Conservation (phyloP, 495 filamentous ascomycete genomes). For the Hypoxylon intermedium region DNA sequence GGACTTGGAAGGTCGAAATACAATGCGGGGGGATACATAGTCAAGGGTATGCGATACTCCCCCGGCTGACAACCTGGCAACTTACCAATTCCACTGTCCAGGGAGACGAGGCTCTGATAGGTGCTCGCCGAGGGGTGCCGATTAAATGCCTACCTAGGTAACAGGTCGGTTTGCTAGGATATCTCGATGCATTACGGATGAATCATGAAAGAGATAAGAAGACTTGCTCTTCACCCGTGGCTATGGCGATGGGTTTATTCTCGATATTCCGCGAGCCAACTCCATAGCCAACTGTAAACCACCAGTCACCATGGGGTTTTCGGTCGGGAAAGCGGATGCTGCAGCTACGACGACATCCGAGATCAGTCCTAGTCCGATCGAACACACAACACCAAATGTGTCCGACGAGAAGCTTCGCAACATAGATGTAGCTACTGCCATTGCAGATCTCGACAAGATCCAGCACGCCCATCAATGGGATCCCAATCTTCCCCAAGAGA, state of each 20-base stretch:
- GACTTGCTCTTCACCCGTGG: constrained; percentile 10
- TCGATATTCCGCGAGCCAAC: not conserved
- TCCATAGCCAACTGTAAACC: constrained; percentile 1
- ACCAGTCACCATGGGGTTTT: constrained; percentile 25
- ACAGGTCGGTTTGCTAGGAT: too few relatives aligned
- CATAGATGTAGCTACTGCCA: constrained; percentile 31
- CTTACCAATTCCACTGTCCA: constrained; percentile 8
- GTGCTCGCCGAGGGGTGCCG: constrained; percentile 9
- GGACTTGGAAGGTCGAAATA: constrained; percentile 32
- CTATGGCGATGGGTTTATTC: constrained; percentile 9
- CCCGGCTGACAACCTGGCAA: constrained; percentile 10
- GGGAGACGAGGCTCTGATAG: constrained; percentile 19
- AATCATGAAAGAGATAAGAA: constrained; percentile 38
- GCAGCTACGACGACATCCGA: constrained; percentile 17
- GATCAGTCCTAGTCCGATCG: constrained; percentile 15
- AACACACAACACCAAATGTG: constrained; percentile 12
- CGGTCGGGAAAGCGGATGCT: constrained; percentile 13
- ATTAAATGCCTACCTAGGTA: not conserved
- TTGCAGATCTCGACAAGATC: constrained; percentile 39
- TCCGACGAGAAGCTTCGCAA: constrained; percentile 28
- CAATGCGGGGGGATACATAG: constrained; percentile 11
- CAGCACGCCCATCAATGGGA: constrained; percentile 45
- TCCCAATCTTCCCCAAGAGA: constrained; percentile 44
- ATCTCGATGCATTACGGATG: not conserved
- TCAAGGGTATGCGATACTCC: constrained; percentile 9